Evolutionary conservation across 78 protist species (phyloP).

Genomic region (Abeoforma whisleri): DNA sequence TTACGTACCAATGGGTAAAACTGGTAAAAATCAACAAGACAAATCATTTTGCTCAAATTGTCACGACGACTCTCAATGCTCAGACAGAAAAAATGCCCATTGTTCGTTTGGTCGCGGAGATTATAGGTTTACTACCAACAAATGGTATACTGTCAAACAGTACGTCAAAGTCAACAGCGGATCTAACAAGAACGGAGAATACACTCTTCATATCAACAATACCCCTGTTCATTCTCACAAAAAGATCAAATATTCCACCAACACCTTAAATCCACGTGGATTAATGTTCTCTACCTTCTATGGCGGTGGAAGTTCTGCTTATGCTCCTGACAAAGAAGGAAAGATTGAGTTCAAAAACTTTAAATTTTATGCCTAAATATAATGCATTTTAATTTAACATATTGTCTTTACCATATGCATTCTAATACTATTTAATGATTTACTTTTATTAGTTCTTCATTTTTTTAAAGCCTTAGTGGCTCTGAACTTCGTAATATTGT

Average conservation of each 20-base stretch:
- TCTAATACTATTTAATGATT: no score
- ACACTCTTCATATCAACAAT: neutral
- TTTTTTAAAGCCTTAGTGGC: no score
- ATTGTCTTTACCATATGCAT: no score
- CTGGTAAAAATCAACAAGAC: no score
- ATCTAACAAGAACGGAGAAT: neutral
- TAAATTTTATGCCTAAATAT: no score
- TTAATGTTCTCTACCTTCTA: constrained; percentile 3
- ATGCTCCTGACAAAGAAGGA: constrained; percentile 18
- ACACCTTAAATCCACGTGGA: neutral
- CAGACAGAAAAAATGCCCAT: no score
- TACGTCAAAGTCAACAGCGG: neutral
- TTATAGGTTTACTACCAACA: neutral
- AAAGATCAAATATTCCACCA: neutral
- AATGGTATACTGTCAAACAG: constrained; percentile 12
- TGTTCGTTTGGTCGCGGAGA: neutral
- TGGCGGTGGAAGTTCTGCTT: constrained; percentile 8
- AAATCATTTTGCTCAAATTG: no score
- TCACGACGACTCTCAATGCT: no score
- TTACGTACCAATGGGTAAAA: constrained; percentile 14
- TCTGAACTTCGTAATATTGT: no score
- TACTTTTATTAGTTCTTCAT: no score
- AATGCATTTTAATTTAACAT: no score
- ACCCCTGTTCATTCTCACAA: neutral
- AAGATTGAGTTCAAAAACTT: no score